A percentile compares a stretch with the other conserved stretches of the same genome.
These are phyloP conservation scores for Alopecurus myosuroides DNA, from an alignment of 176 grass and related monocot genomes.

Conservation along the genomic window DNA sequence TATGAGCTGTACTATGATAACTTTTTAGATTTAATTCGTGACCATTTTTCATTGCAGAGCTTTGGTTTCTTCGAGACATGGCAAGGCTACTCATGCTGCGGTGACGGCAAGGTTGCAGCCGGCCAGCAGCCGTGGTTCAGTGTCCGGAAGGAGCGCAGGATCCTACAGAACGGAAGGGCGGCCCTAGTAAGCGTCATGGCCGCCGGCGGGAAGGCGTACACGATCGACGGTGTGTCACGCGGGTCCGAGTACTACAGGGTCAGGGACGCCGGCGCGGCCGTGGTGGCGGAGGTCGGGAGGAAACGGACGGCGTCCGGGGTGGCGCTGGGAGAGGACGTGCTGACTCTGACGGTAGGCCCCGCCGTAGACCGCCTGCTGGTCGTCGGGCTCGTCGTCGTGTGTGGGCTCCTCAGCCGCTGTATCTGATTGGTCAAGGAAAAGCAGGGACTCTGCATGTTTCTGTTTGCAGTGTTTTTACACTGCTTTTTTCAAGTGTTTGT, in stretches of 20 bases:
- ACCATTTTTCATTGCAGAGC: not conserved
- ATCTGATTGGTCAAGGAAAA: slow-evolving; percentile 6
- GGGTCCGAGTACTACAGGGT: slow-evolving; percentile 48
- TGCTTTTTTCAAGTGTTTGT: not conserved
- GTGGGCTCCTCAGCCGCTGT: slow-evolving; percentile 46
- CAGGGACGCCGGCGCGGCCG: not conserved
- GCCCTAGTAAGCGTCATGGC: not conserved
- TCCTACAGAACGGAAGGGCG: slow-evolving; percentile 24
- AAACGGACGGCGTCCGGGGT: slow-evolving; percentile 55
- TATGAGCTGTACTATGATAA: no score
- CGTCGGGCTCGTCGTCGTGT: slow-evolving; percentile 53
- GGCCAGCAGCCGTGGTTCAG: slow-evolving; percentile 53
- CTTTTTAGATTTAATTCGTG: not conserved
- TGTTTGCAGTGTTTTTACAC: not conserved
- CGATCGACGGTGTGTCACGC: slow-evolving; percentile 20
- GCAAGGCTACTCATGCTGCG: slow-evolving; percentile 18
- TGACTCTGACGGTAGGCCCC: slow-evolving; percentile 36
- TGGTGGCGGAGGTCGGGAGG: slow-evolving; percentile 25
- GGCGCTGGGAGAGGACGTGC: no score
- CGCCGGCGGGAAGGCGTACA: slow-evolving; percentile 21
- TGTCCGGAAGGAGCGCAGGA: slow-evolving; percentile 16
- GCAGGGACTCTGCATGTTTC: not conserved
- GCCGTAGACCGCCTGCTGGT: slow-evolving; percentile 39
- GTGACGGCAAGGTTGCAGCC: not conserved
- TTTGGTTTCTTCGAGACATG: slow-evolving; percentile 34